Percentiles rank a stretch among this genome's conserved stretches.
Conservation (phyloP, 2,329 filamentous ascomycete species). For the Cordyceps javanica region DNA sequence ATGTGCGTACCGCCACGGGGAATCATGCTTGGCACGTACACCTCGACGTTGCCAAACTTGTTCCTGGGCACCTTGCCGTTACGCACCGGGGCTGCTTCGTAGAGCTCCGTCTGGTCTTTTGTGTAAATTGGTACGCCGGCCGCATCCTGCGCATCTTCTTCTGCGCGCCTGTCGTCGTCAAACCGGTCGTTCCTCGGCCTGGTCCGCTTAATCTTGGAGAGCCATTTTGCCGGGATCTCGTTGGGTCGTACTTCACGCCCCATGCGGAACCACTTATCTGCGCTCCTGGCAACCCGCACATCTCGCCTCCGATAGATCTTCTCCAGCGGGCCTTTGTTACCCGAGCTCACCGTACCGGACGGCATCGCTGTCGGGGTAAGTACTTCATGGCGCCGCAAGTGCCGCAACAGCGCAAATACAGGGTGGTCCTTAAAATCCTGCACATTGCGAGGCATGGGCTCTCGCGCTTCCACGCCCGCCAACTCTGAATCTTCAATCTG, state of each 20-base stretch:
- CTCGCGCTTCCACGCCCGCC: constrained; percentile 60
- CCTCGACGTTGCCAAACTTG: constrained; percentile 86
- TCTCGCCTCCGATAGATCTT: constrained; percentile 77
- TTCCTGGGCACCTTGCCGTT: constrained; percentile 79
- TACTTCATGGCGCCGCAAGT: constrained; percentile 78
- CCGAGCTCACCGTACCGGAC: constrained; percentile 71
- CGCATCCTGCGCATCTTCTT: constrained; percentile 23
- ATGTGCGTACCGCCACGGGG: constrained; percentile 76
- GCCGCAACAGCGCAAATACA: constrained; percentile 74
- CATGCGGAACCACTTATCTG: constrained; percentile 85
- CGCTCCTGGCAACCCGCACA: constrained; percentile 70
- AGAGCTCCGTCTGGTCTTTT: constrained; percentile 62
- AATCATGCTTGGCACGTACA: constrained; percentile 89
- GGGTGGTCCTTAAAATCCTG: constrained; percentile 86
- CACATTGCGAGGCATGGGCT: constrained; percentile 81
- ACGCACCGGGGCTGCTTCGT: constrained; percentile 69
- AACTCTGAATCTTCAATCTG: constrained; percentile 79
- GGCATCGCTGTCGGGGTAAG: constrained; percentile 62
- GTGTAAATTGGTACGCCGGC: constrained; percentile 53
- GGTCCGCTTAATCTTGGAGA: constrained; percentile 42
- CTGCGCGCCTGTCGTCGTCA: constrained; percentile 25
- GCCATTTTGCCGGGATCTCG: constrained; percentile 76
- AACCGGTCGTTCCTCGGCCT: constrained; percentile 13
- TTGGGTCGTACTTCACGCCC: constrained; percentile 72
- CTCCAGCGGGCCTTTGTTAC: constrained; percentile 59